Percentiles rank a stretch among this genome's conserved stretches.
phyloP scores from a whole-genome alignment of 1,139 yeast species.

The Saccharomyces hybrid region DNA sequence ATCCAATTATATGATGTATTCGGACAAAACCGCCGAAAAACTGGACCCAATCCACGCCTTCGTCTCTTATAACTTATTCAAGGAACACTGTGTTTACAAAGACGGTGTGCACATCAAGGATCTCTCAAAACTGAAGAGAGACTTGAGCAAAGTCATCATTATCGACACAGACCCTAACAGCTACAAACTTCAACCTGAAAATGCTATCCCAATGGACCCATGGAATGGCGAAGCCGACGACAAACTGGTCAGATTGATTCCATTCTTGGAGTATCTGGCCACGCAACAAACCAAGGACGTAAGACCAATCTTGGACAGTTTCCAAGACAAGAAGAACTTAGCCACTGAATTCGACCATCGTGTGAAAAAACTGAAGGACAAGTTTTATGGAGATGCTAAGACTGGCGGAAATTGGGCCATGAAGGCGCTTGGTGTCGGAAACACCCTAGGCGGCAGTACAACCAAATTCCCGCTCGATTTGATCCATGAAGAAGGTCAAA shows the following conservation, averaged over 20 bases:
- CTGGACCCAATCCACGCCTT: conserved; percentile 91
- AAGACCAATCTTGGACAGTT: conserved; percentile 76
- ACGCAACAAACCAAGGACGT: conserved; percentile 87
- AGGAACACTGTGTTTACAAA: conserved; percentile 80
- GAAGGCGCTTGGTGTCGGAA: conserved; percentile 54
- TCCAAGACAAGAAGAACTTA: conserved; percentile 50
- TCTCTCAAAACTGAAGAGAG: conserved; percentile 83
- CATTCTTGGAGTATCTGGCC: conserved; percentile 90
- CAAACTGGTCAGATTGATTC: conserved; percentile 69
- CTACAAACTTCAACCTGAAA: conserved; percentile 81
- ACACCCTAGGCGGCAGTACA: conserved; percentile 40
- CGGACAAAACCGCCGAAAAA: conserved; percentile 78
- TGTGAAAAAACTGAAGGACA: conserved; percentile 64
- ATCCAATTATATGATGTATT: conserved; percentile 75
- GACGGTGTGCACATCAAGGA: conserved; percentile 85
- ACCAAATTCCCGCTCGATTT: conserved; percentile 87
- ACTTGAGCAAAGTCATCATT: conserved; percentile 68
- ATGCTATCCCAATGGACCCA: conserved; percentile 71
- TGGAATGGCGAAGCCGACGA: conserved; percentile 90
- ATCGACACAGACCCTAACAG: conserved; percentile 73
- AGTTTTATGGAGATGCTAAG: conserved; percentile 55
- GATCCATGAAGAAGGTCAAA: conserved; percentile 88
- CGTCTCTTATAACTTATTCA: conserved; percentile 76
- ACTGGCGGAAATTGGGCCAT: conserved; percentile 48
- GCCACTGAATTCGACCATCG: conserved; percentile 76